Evolutionary conservation across 164 flowering plant genomes (phyloP).

Genomic region (Macadamia tetraphylla): DNA sequence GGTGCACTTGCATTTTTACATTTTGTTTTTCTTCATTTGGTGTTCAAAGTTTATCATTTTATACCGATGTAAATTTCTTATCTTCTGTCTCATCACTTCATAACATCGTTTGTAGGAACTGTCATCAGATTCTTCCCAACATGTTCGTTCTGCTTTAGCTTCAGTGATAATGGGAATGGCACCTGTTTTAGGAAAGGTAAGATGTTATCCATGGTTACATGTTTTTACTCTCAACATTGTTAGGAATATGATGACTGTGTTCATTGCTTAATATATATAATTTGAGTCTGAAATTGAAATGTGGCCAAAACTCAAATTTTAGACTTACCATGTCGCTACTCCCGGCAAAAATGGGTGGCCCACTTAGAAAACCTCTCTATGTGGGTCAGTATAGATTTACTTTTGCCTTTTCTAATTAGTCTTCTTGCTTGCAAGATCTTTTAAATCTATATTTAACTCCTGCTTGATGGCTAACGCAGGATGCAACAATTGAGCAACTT

Average conservation of each 20-base stretch:
- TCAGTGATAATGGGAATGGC: conserved; percentile 99
- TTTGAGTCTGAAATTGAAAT: no score
- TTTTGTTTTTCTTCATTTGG: neutral
- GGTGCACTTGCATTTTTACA: conserved; percentile 32
- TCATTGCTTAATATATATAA: no score
- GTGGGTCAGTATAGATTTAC: no score
- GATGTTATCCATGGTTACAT: neutral
- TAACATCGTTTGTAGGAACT: conserved; percentile 48
- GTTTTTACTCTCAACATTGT: neutral
- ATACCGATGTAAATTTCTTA: neutral
- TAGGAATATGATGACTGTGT: neutral
- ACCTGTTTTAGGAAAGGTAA: conserved; percentile 90
- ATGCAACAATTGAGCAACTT: conserved; percentile 93
- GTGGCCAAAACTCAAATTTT: no score
- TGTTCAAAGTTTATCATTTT: neutral
- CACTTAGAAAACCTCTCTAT: no score
- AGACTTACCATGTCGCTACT: no score
- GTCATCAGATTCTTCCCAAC: conserved; percentile 96
- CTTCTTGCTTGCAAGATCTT: no score
- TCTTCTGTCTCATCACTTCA: neutral
- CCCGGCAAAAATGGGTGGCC: no score
- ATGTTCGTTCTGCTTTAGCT: conserved; percentile 97
- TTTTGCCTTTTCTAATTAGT: no score
- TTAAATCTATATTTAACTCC: no score
- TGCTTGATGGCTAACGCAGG: conserved; percentile 46